Evolutionary conservation across 805 yeast genomes (phyloP).

Genomic region (Cyberlindnera mississippiensis): DNA sequence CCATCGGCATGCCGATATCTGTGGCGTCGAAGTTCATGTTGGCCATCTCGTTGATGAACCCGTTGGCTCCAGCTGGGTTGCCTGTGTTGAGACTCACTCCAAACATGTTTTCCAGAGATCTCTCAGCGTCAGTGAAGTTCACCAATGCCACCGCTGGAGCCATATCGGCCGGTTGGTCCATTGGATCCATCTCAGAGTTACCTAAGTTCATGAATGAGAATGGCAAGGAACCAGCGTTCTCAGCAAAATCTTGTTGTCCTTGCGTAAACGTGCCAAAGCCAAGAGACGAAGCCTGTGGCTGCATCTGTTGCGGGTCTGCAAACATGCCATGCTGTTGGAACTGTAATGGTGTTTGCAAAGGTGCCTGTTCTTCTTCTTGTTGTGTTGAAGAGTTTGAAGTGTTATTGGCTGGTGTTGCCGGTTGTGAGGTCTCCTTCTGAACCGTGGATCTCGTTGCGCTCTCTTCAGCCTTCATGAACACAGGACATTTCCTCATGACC

Average conservation of each 20-base stretch:
- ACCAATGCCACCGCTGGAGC: constrained; percentile 12
- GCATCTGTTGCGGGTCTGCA: not conserved
- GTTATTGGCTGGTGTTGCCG: too few species aligned
- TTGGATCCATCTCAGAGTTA: not conserved
- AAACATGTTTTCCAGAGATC: constrained; percentile 20
- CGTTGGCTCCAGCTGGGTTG: constrained; percentile 1
- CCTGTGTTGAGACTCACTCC: constrained; percentile 8
- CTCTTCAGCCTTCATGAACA: constrained; percentile 11
- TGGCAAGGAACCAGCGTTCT: not conserved
- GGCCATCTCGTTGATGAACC: constrained; percentile 9
- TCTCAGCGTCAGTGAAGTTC: constrained; percentile 16
- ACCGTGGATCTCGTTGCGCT: constrained; percentile 14
- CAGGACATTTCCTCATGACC: constrained; percentile 13
- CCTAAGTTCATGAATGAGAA: not conserved
- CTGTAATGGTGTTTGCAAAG: too few species aligned
- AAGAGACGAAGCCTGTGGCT: not conserved
- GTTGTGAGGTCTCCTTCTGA: not conserved
- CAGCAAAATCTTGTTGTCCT: not conserved
- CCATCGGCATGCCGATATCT: constrained; percentile 11
- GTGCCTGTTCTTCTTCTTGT: too few species aligned
- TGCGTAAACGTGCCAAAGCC: not conserved
- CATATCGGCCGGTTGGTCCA: constrained; percentile 4
- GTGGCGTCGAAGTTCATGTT: constrained; percentile 4
- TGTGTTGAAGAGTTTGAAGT: too few species aligned
- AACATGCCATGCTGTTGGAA: not conserved